Evolutionary conservation across 768 basidiomycete species (phyloP), one percentile per base, ranked within the genome.

Genomic region (Termitomyces eurrhizus): DNA sequence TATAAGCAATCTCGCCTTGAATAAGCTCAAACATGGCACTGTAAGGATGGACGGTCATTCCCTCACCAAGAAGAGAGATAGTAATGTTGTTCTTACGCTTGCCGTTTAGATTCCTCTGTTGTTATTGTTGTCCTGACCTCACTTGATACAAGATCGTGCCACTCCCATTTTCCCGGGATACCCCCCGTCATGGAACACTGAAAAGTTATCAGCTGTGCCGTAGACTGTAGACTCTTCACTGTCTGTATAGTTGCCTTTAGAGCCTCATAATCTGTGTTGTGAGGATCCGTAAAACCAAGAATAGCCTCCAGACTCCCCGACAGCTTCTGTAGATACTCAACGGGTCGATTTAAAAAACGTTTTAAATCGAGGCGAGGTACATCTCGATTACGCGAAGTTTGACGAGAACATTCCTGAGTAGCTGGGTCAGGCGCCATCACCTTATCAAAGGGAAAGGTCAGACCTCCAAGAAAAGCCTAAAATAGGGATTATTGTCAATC

Each of bases 1-100:
- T 93, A 68, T 95, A 97, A 21, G 86, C 86, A 92, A 96, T 95
- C 72, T 97, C 94, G 62, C 92, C 91, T 72, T 95, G 92, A 72
- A 97, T 96, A 62, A 96, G 74, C 75, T 97, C 94, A 68, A 95
- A 97, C 52, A 96, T 94, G 67, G 93, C 86, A 44, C 92, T 94
- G 65, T 39, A 26, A 77, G 75, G n/a, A 29, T 13, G 33, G 46
- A 39, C 36, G 39, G 53, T 53, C 26, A 58, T 29, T 52, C 7
- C 7, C 26, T 16, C 7, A 21, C 18, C 37, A 51, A 6, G 7
- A 21, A 39, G 26, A 48, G 29, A 59, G 5, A 21, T 7, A 21
- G 12, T 18, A 7, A 18, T 26, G 8, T 45, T n/a, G 42, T 61
- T 72, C 91, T 73, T 70, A 95, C 93, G 87, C 82, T 74, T 96